Evolutionary conservation across 1,139 yeast species (phyloP).

Genomic region (Suhomyces terraborum): DNA sequence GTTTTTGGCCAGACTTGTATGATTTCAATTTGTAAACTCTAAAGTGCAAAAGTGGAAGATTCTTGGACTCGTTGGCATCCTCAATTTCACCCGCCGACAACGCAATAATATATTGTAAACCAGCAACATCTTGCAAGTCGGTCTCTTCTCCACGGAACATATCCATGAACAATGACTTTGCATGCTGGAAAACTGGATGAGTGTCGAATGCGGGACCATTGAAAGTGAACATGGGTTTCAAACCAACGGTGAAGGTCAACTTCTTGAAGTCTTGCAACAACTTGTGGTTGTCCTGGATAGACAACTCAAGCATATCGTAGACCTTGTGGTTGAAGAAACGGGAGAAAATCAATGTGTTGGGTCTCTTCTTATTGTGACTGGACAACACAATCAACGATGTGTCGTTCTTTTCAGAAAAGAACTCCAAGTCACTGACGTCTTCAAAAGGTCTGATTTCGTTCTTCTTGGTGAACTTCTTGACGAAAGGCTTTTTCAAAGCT

Average conservation of each 20-base stretch:
- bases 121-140: slow-evolving; percentile 88
- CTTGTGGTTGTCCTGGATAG: slow-evolving; percentile 68
- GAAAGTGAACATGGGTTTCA: slow-evolving; percentile 92
- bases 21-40: slow-evolving; percentile 89
- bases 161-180: slow-evolving; percentile 87
- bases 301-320: slow-evolving; percentile 91
- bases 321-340: slow-evolving; percentile 89
- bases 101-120: slow-evolving; percentile 86
- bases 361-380: slow-evolving; percentile 86
- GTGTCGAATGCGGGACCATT: slow-evolving; percentile 91
- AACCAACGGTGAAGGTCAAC: slow-evolving; percentile 79
- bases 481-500: slow-evolving; percentile 89
- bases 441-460: slow-evolving; percentile 93
- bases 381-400: slow-evolving; percentile 82
- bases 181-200: slow-evolving; percentile 82
- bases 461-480: slow-evolving; percentile 83
- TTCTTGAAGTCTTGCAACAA: slow-evolving; percentile 79
- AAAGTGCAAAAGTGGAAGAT: slow-evolving; percentile 80
- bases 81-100: slow-evolving; percentile 79
- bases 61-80: slow-evolving; percentile 52
- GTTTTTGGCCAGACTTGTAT: slow-evolving; percentile 77
- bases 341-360: slow-evolving; percentile 82
- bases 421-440: slow-evolving; percentile 83
- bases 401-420: slow-evolving; percentile 93
- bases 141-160: slow-evolving; percentile 88